phyloP scores from a whole-genome alignment of 1,139 yeast species.

The Suhomyces maxii region DNA sequence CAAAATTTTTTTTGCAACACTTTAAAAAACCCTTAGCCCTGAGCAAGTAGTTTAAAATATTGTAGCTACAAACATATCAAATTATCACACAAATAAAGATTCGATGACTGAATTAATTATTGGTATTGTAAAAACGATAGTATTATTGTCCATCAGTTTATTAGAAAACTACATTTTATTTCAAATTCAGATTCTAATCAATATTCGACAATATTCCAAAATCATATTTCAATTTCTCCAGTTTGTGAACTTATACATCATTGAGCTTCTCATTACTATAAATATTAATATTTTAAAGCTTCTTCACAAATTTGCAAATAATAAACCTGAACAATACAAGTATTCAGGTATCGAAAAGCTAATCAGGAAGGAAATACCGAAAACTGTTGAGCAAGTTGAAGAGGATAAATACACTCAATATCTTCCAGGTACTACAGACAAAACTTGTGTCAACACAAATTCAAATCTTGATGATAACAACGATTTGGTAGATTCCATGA shows the following conservation, averaged over 20 bases:
- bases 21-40: too few species aligned
- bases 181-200: not conserved
- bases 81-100: not conserved
- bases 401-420: too few species aligned
- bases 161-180: not conserved
- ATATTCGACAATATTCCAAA: not conserved
- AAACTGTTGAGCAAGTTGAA: too few species aligned
- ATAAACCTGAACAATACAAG: not conserved
- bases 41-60: too few species aligned
- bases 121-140: not conserved
- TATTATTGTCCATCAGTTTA: not conserved
- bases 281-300: not conserved
- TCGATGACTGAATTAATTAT: too few species aligned
- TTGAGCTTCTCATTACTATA: not conserved
- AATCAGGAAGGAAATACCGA: too few species aligned
- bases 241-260: not conserved
- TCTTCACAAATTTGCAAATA: not conserved
- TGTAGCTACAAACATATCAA: too few species aligned
- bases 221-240: not conserved
- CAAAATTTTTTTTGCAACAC: too few species aligned
- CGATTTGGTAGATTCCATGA: not conserved
- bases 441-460: not conserved
- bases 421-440: too few species aligned
- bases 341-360: too few species aligned
- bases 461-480: not conserved